Evolutionary conservation across 1,284 basidiomycete species (phyloP).

Genomic region (Melampsora larici-populina): DNA sequence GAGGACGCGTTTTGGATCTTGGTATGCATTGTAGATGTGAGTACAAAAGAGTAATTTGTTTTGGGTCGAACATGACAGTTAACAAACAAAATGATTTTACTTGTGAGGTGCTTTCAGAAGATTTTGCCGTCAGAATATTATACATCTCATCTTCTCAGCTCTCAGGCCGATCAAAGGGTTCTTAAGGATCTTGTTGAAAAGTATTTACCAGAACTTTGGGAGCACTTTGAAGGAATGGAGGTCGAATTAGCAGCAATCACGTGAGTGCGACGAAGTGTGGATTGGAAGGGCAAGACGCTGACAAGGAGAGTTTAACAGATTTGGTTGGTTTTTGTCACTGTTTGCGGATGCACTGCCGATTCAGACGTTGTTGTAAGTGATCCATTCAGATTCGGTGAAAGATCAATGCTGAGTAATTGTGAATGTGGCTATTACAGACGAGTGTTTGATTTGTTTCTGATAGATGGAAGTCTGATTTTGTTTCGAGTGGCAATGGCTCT

Average conservation of each 20-base stretch:
- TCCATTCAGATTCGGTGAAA: conserved; percentile 46
- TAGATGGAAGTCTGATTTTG: conserved; percentile 69
- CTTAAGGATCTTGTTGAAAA: conserved; percentile 80
- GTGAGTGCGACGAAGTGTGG: not conserved
- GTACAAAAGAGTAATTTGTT: conserved; percentile 53
- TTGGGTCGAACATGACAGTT: not conserved
- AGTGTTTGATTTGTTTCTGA: conserved; percentile 74
- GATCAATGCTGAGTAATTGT: not conserved
- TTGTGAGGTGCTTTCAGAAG: conserved; percentile 46
- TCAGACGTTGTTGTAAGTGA: conserved; percentile 62
- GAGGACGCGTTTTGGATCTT: conserved; percentile 98
- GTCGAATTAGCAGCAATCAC: conserved; percentile 91
- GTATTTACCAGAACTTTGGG: conserved; percentile 68
- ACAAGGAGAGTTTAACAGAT: conserved; percentile 52
- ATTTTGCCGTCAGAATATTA: conserved; percentile 56
- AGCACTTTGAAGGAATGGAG: conserved; percentile 72
- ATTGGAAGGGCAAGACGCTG: not conserved
- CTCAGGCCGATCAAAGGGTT: conserved; percentile 87
- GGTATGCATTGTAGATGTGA: conserved; percentile 77
- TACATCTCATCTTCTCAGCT: conserved; percentile 61
- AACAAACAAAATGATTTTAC: not conserved
- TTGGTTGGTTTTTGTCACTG: conserved; percentile 95
- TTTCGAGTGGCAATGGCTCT: conserved; percentile 86
- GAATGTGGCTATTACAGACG: conserved; percentile 56
- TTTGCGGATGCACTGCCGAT: conserved; percentile 96